Conservation (phyloP, 139 green algal genomes). For the Zygnema cylindricum region DNA sequence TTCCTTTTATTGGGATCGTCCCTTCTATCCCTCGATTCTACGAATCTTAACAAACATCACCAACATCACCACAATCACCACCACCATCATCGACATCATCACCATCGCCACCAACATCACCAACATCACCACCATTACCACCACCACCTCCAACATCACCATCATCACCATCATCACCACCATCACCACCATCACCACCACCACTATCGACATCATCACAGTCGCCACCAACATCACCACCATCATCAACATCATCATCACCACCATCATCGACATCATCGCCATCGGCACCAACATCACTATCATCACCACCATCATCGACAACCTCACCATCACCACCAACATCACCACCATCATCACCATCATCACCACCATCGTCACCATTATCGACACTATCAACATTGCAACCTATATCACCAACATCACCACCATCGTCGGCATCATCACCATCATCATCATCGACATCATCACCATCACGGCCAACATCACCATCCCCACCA, state of each 20-base stretch:
- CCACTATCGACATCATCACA: too few relatives aligned
- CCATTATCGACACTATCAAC: constrained; percentile 2
- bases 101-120: too few relatives aligned
- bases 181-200: constrained; percentile 4
- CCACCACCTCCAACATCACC: background rate
- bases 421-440: background rate
- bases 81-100: constrained; percentile 1
- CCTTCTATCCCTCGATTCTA: too few relatives aligned
- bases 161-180: background rate
- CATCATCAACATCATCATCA: constrained; percentile 8
- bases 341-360: constrained; percentile 10
- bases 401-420: background rate
- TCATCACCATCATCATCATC: too few relatives aligned
- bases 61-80: too few relatives aligned
- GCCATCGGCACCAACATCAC: background rate
- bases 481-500: too few relatives aligned
- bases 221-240: too few relatives aligned
- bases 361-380: constrained; percentile 13
- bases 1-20: too few relatives aligned
- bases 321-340: too few relatives aligned
- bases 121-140: too few relatives aligned
- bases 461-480: background rate
- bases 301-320: constrained; percentile 3
- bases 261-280: background rate
- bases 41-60: too few relatives aligned